Conservation (phyloP, 345 rosid genomes). For the Lepidium sativum region DNA sequence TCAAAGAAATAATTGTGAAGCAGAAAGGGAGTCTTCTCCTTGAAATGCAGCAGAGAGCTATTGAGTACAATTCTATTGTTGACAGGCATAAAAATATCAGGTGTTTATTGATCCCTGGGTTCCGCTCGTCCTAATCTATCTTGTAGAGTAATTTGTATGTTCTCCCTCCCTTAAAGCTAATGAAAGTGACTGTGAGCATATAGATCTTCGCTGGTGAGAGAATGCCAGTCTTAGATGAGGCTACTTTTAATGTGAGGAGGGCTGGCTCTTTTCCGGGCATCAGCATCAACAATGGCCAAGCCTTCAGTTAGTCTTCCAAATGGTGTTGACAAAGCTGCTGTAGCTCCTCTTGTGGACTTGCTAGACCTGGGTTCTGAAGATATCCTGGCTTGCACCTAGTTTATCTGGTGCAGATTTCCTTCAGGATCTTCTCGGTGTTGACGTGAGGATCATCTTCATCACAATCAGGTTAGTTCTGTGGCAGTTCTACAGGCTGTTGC, state of each 20-base stretch:
- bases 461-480: conserved; percentile 51
- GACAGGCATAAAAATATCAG: conserved; percentile 83
- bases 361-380: conserved; percentile 83
- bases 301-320: conserved; percentile 71
- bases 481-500: not conserved
- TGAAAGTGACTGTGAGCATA: conserved; percentile 26
- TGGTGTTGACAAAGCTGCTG: conserved; percentile 67
- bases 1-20: conserved; percentile 55
- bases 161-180: conserved; percentile 6
- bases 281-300: conserved; percentile 54
- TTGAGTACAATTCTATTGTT: conserved; percentile 79
- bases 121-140: not conserved
- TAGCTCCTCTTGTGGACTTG: conserved; percentile 78
- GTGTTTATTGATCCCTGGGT: conserved; percentile 26
- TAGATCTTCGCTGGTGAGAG: conserved; percentile 88
- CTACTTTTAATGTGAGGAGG: conserved; percentile 83
- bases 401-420: conserved; percentile 83
- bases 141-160: not conserved
- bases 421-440: conserved; percentile 88
- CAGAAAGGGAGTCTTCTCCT: conserved; percentile 87
- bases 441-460: conserved; percentile 47
- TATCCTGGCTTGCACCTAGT: conserved; percentile 56
- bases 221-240: conserved; percentile 98
- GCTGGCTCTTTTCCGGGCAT: conserved; percentile 60
- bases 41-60: conserved; percentile 98